Conservation (phyloP, 805 yeast genomes). For the Spathaspora gorwiae region DNA sequence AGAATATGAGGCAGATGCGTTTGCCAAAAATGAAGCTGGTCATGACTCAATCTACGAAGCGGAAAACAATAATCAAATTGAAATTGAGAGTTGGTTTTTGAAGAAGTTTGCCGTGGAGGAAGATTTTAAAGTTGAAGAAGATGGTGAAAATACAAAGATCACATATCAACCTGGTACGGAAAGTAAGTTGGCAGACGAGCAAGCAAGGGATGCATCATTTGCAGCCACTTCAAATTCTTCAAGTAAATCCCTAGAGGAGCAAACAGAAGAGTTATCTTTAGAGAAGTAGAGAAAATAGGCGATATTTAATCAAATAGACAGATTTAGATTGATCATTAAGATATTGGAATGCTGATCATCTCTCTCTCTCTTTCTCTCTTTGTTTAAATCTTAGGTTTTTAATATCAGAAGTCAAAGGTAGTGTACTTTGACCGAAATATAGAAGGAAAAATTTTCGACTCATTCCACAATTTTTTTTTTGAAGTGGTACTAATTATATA, state of each 20-base stretch:
- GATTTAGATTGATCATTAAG: too few relatives aligned
- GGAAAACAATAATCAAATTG: slow-evolving; percentile 69
- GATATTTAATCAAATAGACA: background rate
- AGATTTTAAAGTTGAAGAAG: slow-evolving; percentile 41
- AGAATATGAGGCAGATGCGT: slow-evolving; percentile 75
- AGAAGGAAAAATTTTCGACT: background rate
- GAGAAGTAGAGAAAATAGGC: background rate
- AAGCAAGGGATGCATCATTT: slow-evolving; percentile 16
- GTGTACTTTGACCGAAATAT: background rate
- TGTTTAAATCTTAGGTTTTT: too few relatives aligned
- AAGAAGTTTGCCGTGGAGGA: slow-evolving; percentile 66
- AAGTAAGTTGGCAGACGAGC: slow-evolving; percentile 38
- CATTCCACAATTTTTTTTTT: background rate
- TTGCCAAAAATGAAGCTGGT: slow-evolving; percentile 63
- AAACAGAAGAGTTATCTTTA: slow-evolving; percentile 1
- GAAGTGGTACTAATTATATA: background rate
- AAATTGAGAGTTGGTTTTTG: slow-evolving; percentile 73
- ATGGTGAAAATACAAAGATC: slow-evolving; percentile 38
- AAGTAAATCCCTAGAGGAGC: slow-evolving; percentile 14
- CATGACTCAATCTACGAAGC: slow-evolving; percentile 91
- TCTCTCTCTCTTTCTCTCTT: too few relatives aligned
- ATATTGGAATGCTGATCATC: too few relatives aligned
- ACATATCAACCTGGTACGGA: slow-evolving; percentile 42
- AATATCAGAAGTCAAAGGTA: background rate
- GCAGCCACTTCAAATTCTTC: slow-evolving; percentile 2